phyloP scores from a whole-genome alignment of 768 basidiomycete genomes.

The Leucogyrophana mollusca region DNA sequence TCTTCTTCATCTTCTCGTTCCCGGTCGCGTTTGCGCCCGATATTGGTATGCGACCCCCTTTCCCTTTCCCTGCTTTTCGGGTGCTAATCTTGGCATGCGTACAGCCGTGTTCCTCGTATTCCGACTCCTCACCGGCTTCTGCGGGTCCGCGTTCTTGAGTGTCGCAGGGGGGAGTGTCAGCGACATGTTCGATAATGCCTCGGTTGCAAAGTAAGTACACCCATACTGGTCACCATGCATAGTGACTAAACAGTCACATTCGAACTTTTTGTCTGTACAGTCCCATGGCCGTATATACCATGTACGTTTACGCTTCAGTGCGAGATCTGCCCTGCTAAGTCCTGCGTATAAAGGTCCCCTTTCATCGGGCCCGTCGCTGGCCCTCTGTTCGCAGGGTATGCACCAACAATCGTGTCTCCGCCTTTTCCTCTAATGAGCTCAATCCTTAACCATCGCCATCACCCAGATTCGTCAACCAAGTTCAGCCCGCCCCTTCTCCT shows the following conservation, averaged over 20 bases:
- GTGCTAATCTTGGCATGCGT: too few relatives aligned
- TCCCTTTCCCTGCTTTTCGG: too few relatives aligned
- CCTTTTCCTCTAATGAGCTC: too few relatives aligned
- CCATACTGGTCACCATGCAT: neutral
- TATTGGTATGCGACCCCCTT: conserved; percentile 47
- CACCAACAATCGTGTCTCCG: too few relatives aligned
- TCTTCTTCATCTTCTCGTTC: conserved; percentile 67
- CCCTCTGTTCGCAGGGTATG: conserved; percentile 60
- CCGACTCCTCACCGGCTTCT: conserved; percentile 54
- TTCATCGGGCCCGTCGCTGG: conserved; percentile 57
- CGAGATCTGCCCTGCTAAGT: neutral
- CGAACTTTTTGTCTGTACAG: too few relatives aligned
- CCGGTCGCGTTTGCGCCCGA: conserved; percentile 75
- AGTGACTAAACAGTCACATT: too few relatives aligned
- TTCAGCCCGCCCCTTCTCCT: conserved; percentile 17
- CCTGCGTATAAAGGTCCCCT: conserved; percentile 36
- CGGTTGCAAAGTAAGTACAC: conserved; percentile 55
- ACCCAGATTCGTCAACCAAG: conserved; percentile 70
- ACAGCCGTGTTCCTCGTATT: conserved; percentile 62
- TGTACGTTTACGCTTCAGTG: conserved; percentile 18
- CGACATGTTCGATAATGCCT: conserved; percentile 53
- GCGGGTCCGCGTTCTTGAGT: conserved; percentile 56
- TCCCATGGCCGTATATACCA: conserved; percentile 57
- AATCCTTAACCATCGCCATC: too few relatives aligned
- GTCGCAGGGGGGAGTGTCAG: conserved; percentile 64